Evolutionary conservation across 306 rosid species (phyloP).

Genomic region (Corylus avellana): DNA sequence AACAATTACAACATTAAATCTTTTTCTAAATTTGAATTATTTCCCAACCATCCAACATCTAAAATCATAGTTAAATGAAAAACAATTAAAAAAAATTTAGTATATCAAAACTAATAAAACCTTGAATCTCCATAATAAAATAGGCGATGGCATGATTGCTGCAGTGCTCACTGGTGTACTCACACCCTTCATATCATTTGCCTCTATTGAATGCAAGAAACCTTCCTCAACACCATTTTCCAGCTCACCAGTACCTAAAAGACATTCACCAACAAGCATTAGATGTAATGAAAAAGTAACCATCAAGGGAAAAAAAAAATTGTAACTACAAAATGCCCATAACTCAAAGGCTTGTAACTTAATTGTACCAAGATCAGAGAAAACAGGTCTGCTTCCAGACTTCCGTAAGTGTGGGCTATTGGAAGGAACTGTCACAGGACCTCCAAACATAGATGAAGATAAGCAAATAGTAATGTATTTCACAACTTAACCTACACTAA

Average conservation of each 20-base stretch:
- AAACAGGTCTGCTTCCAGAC: conserved; percentile 88
- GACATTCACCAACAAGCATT: conserved; percentile 22
- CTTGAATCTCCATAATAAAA: conserved; percentile 88
- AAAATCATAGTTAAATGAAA: neutral
- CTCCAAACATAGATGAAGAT: conserved; percentile 82
- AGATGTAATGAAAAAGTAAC: conserved; percentile 9
- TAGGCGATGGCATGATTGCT: conserved; percentile 81
- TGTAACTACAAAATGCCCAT: conserved; percentile 7
- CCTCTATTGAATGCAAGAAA: conserved; percentile 51
- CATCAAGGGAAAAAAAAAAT: neutral
- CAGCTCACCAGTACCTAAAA: conserved; percentile 52
- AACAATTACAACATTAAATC: conserved; percentile 10
- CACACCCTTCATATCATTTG: conserved; percentile 52
- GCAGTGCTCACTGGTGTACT: conserved; percentile 39
- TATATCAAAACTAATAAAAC: conserved; percentile 36
- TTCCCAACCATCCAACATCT: neutral
- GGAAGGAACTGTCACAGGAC: conserved; percentile 53
- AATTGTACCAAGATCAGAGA: conserved; percentile 74
- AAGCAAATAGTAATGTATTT: conserved; percentile 35
- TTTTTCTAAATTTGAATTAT: neutral
- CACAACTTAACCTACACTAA: conserved; percentile 25
- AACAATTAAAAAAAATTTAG: neutral
- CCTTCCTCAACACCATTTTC: conserved; percentile 76
- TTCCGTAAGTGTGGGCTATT: conserved; percentile 90
- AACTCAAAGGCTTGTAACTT: conserved; percentile 8